A percentile compares a stretch with the other conserved stretches of the same genome.
These are phyloP conservation scores for Neofusicoccum laricinum DNA, from an alignment of 2,329 filamentous ascomycete genomes.

Conservation along the genomic window DNA sequence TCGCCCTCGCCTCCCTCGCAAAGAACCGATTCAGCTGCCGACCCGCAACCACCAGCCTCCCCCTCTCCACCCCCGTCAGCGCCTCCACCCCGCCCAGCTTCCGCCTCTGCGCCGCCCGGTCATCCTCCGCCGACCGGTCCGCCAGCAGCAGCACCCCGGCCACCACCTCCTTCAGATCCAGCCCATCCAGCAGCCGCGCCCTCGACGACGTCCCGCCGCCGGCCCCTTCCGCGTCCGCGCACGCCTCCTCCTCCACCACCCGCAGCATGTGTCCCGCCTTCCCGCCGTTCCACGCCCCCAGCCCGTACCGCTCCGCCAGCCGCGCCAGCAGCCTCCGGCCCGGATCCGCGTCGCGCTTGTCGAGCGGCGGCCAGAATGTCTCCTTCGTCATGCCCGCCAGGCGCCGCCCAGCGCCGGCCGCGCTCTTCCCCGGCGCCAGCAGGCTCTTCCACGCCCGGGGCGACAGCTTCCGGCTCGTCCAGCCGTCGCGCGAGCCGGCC, in stretches of 20 bases:
- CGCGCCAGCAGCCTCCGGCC: background rate
- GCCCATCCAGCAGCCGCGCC: background rate
- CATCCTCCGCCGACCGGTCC: background rate
- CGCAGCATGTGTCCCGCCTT: background rate
- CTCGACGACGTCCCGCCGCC: too few species aligned
- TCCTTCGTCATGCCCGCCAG: too few species aligned
- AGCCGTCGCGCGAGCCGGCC: background rate
- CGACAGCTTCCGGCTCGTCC: too few species aligned
- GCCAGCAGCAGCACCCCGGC: background rate
- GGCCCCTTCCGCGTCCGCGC: background rate
- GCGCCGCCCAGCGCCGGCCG: too few species aligned
- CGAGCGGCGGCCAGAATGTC: background rate
- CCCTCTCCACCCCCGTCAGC: background rate
- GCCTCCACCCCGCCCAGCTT: background rate
- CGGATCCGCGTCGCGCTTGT: background rate
- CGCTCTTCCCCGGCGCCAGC: too few species aligned
- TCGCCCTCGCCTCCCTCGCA: background rate
- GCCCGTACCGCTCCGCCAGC: background rate
- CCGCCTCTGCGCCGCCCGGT: background rate
- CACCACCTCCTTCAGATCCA: background rate
- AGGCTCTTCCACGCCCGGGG: too few species aligned
- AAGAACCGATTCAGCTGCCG: background rate
- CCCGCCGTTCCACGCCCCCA: background rate
- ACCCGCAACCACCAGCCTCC: background rate
- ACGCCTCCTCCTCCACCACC: background rate